These are phyloP conservation scores for Leccinum pellstonianum DNA, from an alignment of 768 basidiomycete species.

Conservation along the genomic window DNA sequence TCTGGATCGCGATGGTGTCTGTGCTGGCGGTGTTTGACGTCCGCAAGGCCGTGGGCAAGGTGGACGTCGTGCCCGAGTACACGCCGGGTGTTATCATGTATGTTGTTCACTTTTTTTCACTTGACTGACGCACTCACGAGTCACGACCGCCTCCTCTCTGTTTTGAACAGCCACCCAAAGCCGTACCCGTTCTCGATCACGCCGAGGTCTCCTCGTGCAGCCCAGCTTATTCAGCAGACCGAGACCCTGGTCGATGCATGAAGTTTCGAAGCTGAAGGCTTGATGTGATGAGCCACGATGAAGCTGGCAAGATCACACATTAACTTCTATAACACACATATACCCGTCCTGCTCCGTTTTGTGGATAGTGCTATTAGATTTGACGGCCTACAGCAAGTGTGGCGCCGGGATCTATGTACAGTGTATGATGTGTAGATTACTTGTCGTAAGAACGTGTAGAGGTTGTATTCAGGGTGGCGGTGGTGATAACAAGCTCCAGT, in stretches of 20 bases:
- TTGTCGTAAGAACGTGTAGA: no score
- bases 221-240: conserved; percentile 16
- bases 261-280: neutral
- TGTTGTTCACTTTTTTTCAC: neutral
- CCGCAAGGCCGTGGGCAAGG: conserved; percentile 30
- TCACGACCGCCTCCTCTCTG: neutral
- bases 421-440: neutral
- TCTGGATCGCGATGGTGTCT: conserved; percentile 28
- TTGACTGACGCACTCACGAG: neutral
- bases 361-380: neutral
- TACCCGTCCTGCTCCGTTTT: neutral
- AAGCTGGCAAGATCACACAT: neutral
- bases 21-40: conserved; percentile 28
- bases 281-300: neutral
- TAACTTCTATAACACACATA: neutral
- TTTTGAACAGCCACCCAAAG: conserved; percentile 13
- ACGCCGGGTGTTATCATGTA: conserved; percentile 36
- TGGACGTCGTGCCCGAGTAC: conserved; percentile 27
- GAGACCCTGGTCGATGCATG: conserved; percentile 1
- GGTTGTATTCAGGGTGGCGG: no score
- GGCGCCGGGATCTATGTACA: neutral
- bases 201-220: conserved; percentile 13
- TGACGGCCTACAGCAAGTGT: neutral
- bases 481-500: no score
- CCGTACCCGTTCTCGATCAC: conserved; percentile 22